A percentile compares a stretch with the other conserved stretches of the same genome.
Evolutionary conservation across 208 protist genomes (phyloP).

Genomic region (Naegleria gruberi): DNA sequence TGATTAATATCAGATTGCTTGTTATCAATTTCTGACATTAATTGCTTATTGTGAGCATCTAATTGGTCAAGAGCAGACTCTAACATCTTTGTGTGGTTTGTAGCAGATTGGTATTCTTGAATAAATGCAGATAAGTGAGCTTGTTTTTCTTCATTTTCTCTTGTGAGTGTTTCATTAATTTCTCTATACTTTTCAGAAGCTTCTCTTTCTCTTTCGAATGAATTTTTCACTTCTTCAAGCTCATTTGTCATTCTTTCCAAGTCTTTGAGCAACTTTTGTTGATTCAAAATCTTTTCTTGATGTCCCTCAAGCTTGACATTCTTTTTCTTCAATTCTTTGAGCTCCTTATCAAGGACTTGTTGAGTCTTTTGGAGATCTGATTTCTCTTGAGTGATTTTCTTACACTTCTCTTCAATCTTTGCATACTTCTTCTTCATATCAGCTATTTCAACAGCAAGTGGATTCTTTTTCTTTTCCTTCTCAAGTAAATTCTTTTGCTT

Average conservation of each 20-base stretch:
- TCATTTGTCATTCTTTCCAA: background rate
- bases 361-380: background rate
- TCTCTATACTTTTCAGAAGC: background rate
- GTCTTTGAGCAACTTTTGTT: background rate
- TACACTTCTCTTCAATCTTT: background rate
- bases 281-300: constrained; percentile 1
- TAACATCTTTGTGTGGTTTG: background rate
- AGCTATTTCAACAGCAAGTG: background rate
- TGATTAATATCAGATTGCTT: background rate
- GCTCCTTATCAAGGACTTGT: background rate
- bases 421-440: background rate
- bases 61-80: background rate
- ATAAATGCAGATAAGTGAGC: background rate
- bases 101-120: background rate
- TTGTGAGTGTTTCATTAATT: background rate
- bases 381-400: background rate
- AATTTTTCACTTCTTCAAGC: background rate
- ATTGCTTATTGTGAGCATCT: background rate
- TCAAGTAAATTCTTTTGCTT: background rate
- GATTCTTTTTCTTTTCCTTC: background rate
- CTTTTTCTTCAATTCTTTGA: background rate
- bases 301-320: background rate
- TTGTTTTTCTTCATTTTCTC: background rate
- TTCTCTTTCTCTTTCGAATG: background rate
- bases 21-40: background rate